Evolutionary conservation across 352 stramenopile species (phyloP), one percentile per base, ranked within the genome.

Genomic region (Phytophthora pseudosyringae): DNA sequence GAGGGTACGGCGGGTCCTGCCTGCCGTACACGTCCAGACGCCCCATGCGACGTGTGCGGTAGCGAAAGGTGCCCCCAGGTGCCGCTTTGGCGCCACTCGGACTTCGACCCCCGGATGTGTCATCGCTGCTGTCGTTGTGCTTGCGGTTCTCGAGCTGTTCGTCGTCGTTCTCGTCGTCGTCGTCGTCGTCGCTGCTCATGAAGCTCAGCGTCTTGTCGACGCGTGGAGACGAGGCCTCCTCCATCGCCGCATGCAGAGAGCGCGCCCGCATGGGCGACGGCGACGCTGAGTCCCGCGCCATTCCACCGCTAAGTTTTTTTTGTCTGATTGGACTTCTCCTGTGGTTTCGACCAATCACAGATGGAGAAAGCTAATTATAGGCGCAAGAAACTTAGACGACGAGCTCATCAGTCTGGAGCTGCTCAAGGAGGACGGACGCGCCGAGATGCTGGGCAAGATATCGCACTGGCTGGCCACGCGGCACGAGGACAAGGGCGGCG

Each of bases 401-500:
- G 32, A 60, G 31, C 49, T 41, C 26, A 64, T 56, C 32, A 55
- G 45, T 63, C 43, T 55, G 15, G 29, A 59, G 38, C 31, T 31
- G 40, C 31, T 64, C 31, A 45, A 56, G 38, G 15, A 57, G 4
- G 39, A 8, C 16, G 26, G 25, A 59, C 32, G n/a, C 31, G 29
- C 32, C 57, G 44, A 35, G 31, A 92, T 93, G 83, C 64, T 93
- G 43, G 69, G 78, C 39, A 81, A 78, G 46, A 75, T 93, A 69
- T 77, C 80, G 33, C 78, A 89, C 31, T 93, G 83, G 83, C 62
- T 90, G 41, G 74, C 83, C 35, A 71, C 73, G 45, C 83, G 84
- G 47, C 69, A 84, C 36, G 81, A 89, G 40, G 73, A 76, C 26
- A 84, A 81, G 32, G 41, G 31, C 28, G 39, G 31, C 26, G 59